phyloP scores from a whole-genome alignment of 164 flowering plant genomes.

The Umbilicus rupestris region DNA sequence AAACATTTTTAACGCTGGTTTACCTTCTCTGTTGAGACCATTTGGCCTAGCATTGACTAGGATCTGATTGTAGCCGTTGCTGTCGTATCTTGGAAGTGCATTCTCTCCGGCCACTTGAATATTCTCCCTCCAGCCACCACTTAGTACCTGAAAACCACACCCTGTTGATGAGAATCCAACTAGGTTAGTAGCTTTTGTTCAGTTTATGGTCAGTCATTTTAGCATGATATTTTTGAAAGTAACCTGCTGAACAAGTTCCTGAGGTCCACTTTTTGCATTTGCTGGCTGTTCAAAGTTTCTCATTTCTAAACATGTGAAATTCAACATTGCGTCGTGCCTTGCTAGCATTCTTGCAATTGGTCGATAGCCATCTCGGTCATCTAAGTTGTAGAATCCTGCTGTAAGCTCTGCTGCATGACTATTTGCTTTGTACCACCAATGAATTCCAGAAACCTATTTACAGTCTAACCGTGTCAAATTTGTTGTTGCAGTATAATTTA shows the following conservation, averaged over 20 bases:
- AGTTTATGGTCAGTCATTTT: too few relatives aligned
- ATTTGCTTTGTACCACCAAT: constrained; percentile 71
- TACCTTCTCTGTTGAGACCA: constrained; percentile 45
- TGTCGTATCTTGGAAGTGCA: constrained; percentile 67
- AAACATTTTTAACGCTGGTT: constrained; percentile 40
- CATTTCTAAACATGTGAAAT: constrained; percentile 92
- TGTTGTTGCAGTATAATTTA: too few relatives aligned
- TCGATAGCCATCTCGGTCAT: constrained; percentile 69
- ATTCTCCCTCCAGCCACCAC: constrained; percentile 64
- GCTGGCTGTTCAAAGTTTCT: constrained; percentile 50
- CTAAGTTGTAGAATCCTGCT: constrained; percentile 67
- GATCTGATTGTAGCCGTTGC: constrained; percentile 59
- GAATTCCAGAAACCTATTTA: constrained; percentile 72
- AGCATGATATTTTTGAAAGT: too few relatives aligned
- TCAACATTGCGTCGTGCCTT: constrained; percentile 52
- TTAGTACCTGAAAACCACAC: constrained; percentile 55
- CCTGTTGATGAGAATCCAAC: too few relatives aligned
- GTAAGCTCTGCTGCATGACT: constrained; percentile 81
- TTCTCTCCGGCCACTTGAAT: constrained; percentile 75
- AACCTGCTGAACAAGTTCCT: constrained; percentile 87
- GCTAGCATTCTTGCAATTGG: constrained; percentile 79
- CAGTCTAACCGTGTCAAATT: too few relatives aligned
- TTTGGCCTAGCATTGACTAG: constrained; percentile 70
- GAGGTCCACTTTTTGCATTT: constrained; percentile 52
- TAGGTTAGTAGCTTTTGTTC: too few relatives aligned